Percentiles rank a stretch among this genome's conserved stretches.
phyloP scores from a whole-genome alignment of 176 grass and related monocot genomes.

The maize (Zea mays) region DNA sequence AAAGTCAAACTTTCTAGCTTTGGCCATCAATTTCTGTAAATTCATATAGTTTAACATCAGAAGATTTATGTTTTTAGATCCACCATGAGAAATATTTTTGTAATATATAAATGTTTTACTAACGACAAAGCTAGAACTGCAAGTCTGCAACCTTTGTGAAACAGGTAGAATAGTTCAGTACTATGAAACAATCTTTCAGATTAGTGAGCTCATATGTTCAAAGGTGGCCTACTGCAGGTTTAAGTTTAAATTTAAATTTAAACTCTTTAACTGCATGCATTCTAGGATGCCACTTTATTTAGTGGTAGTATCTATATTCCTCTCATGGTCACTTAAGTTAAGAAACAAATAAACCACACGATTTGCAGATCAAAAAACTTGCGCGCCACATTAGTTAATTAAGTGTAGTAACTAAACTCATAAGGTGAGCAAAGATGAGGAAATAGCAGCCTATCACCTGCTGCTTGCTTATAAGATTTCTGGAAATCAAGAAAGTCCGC shows the following conservation, averaged over 20 bases:
- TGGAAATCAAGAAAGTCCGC: constrained; percentile 68
- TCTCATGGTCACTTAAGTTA: constrained; percentile 32
- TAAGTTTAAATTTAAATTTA: constrained; percentile 28
- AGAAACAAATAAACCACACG: constrained; percentile 35
- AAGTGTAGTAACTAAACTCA: neutral
- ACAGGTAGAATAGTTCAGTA: neutral
- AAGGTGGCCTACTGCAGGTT: neutral
- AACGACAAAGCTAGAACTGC: neutral
- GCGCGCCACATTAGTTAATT: neutral
- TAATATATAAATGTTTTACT: neutral
- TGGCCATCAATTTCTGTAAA: neutral
- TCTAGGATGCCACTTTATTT: constrained; percentile 13
- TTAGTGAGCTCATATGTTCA: neutral
- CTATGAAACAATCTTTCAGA: constrained; percentile 9
- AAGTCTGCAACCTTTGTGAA: neutral
- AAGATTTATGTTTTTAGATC: neutral
- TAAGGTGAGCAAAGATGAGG: constrained; percentile 15
- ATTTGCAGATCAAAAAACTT: constrained; percentile 34
- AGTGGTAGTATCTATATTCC: constrained; percentile 12
- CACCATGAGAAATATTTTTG: neutral
- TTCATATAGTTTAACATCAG: neutral
- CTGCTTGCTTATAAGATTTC: constrained; percentile 71
- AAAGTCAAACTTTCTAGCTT: too few relatives aligned
- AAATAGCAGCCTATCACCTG: constrained; percentile 57
- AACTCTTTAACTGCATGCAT: constrained; percentile 15